Conservation (phyloP, 768 basidiomycete genomes). For the Tephrocybe sp. region DNA sequence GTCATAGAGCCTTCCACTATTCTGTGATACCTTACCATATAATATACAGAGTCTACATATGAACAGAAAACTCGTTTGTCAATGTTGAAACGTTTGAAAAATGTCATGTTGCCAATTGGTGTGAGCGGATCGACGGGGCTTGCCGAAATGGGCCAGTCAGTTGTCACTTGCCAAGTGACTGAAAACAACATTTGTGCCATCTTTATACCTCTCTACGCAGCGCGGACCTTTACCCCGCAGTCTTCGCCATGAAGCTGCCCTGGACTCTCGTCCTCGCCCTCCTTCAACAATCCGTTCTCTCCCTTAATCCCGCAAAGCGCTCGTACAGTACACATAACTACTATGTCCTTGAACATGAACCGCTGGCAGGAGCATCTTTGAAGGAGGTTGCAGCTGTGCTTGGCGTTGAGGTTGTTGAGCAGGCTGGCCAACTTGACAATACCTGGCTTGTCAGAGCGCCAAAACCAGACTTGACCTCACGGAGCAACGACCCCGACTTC, state of each 20-base stretch:
- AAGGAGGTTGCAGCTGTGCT: slow-evolving; percentile 78
- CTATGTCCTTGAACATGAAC: slow-evolving; percentile 74
- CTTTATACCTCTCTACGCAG: slow-evolving; percentile 8
- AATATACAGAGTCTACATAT: neutral
- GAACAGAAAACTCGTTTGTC: neutral
- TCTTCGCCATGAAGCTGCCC: slow-evolving; percentile 27
- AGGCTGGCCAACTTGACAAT: slow-evolving; percentile 77
- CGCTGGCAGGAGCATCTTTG: slow-evolving; percentile 44
- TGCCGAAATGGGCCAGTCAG: slow-evolving; percentile 3
- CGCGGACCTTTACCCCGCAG: slow-evolving; percentile 12
- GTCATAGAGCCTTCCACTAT: neutral
- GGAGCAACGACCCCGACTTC: slow-evolving; percentile 27
- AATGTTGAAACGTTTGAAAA: neutral
- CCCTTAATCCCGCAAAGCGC: slow-evolving; percentile 44
- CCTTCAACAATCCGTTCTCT: slow-evolving; percentile 27
- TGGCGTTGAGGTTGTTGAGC: slow-evolving; percentile 85
- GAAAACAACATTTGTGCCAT: neutral
- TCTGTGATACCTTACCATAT: neutral
- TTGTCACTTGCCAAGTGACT: no score
- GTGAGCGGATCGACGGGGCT: neutral
- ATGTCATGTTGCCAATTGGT: neutral
- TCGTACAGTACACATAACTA: slow-evolving; percentile 72
- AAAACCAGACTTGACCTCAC: slow-evolving; percentile 34
- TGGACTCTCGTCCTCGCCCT: slow-evolving; percentile 29
- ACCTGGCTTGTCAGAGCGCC: slow-evolving; percentile 79